Evolutionary conservation across 192 early-diverging fungal genomes (phyloP), one percentile per base, ranked within the genome.

Genomic region (Rhizophlyctis rosea): DNA sequence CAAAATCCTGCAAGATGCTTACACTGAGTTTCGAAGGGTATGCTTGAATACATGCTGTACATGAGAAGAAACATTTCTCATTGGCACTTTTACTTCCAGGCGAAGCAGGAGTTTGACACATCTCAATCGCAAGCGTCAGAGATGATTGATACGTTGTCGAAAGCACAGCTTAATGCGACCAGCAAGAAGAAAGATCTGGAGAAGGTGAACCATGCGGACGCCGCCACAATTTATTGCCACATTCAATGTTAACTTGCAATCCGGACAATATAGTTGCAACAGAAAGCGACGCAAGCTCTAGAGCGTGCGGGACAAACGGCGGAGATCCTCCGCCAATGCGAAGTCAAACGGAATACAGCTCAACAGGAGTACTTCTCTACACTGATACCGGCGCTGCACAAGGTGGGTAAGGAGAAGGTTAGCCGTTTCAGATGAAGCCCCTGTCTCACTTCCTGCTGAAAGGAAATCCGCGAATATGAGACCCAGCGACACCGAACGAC

Each of bases 301-400:
- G 76, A 77, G 47, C 69, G 64, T 44, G 72, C 76, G 9, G 55
- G 61, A 5, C 28, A 48, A 34, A 71, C 71, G 14, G 65, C 73
- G 36, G 76, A 77, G 54, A 67, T 56, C 7, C 47, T 77, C 2
- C 62, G 61, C 29, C 61, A 67, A 13, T 73, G 65, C 34, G 64
- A 64, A 23, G 68, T 70, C 18, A 60, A 73, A 14, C 70, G 63
- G 58, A 67, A 61, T n/a, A 51, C 66, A 29, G 65, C 64, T 13
- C 44, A 77, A 49, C 59, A 70, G 23, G 68, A 77, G 16, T 77
- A 77, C 44, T 77, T 70, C 57, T 59, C 62, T 11, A 53, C 58
- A 3, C 47, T 73, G 2, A 57, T 77, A 16, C 76, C 76, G 3
- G 59, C 48, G 34, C 64, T 77, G 1, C 70, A 59, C 32, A 57